Conservation (phyloP, 2,329 filamentous ascomycete species). For the Pezicula neosporulosa region DNA sequence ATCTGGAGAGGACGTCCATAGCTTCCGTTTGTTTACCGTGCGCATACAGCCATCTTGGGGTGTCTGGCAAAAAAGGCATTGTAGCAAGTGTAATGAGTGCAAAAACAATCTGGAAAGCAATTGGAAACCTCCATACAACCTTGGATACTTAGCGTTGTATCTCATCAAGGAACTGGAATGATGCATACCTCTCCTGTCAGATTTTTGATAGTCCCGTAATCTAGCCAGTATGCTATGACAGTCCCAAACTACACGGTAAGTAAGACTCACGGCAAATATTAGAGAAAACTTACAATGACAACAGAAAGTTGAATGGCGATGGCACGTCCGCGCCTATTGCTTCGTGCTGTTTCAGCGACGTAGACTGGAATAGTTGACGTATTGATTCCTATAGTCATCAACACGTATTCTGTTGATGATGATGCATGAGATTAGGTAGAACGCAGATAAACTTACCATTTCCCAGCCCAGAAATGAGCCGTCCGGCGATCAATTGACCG, state of each 20-base stretch:
- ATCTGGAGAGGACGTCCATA: slow-evolving; percentile 30
- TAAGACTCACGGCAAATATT: neutral
- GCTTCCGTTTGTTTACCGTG: slow-evolving; percentile 37
- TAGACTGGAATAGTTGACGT: slow-evolving; percentile 37
- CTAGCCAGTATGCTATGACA: slow-evolving; percentile 53
- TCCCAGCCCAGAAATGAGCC: slow-evolving; percentile 42
- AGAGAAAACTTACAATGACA: neutral
- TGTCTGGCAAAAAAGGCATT: slow-evolving; percentile 47
- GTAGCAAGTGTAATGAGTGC: slow-evolving; percentile 51
- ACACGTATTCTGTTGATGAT: neutral
- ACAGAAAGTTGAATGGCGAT: slow-evolving; percentile 1
- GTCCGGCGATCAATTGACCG: slow-evolving; percentile 47
- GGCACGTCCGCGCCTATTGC: neutral
- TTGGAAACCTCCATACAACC: slow-evolving; percentile 53
- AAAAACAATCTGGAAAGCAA: slow-evolving; percentile 55
- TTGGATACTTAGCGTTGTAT: slow-evolving; percentile 9
- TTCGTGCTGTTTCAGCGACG: slow-evolving; percentile 47
- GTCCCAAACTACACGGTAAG: slow-evolving; percentile 41
- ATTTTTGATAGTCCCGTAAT: slow-evolving; percentile 36
- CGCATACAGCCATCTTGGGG: slow-evolving; percentile 37
- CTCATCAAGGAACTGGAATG: neutral
- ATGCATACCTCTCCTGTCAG: neutral
- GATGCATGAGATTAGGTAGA: neutral
- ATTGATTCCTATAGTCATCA: slow-evolving; percentile 18
- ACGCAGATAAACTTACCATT: slow-evolving; percentile 33